Conservation (phyloP, 441 rosid genomes). For the Hypseocharis bilobata region DNA sequence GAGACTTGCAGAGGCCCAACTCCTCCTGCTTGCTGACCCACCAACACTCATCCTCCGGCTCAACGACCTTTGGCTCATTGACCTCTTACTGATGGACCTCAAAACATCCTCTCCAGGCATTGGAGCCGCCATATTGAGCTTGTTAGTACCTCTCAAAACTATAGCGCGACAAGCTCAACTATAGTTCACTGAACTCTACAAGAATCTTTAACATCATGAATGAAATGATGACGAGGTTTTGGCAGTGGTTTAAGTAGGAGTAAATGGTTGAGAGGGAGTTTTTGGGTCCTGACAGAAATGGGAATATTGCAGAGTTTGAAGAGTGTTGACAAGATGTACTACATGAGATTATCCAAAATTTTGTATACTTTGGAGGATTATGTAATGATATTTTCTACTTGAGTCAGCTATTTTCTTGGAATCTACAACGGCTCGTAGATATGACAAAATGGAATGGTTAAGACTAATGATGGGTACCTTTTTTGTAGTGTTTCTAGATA, state of each 20-base stretch:
- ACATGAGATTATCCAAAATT: constrained; percentile 9
- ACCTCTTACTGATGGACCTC: constrained; percentile 16
- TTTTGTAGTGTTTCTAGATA: too few species aligned
- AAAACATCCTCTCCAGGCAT: constrained; percentile 15
- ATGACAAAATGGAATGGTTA: background rate
- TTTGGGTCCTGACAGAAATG: constrained; percentile 26
- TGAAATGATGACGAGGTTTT: too few species aligned
- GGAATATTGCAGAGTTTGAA: constrained; percentile 22
- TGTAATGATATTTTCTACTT: too few species aligned
- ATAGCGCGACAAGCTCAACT: too few species aligned
- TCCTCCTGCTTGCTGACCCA: constrained; percentile 26
- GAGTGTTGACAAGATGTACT: background rate
- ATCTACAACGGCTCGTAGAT: background rate
- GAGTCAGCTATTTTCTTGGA: constrained; percentile 3
- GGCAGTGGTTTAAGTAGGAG: constrained; percentile 18
- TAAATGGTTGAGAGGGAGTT: constrained; percentile 1
- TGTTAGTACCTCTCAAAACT: too few species aligned
- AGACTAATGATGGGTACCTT: background rate
- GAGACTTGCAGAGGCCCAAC: constrained; percentile 39
- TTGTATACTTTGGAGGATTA: too few species aligned
- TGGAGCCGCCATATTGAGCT: constrained; percentile 21
- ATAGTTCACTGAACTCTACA: too few species aligned
- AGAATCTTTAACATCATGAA: too few species aligned
- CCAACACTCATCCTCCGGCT: constrained; percentile 29
- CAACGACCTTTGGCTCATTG: constrained; percentile 30